Base-by-base conservation (phyloP, 2,329 filamentous ascomycete species). In the Arthrobotrys megalospora region DNA sequence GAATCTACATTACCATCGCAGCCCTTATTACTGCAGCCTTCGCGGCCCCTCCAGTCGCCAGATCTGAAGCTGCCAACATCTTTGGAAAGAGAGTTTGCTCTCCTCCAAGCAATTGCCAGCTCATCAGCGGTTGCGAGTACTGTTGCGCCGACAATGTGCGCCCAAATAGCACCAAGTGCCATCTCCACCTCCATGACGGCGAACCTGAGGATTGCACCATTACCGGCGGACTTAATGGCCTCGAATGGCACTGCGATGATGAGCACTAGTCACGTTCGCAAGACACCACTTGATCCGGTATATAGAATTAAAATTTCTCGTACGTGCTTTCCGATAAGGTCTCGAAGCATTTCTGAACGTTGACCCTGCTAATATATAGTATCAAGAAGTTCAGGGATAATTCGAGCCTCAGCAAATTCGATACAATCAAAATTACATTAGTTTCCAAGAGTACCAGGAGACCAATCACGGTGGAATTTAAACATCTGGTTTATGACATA, bases 171-270 rank as follows among this genome's bases (percentile, higher is more conserved):
- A 36, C 19, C 8, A n/a, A 11, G 14, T 60, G 55, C 36, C 55
- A 60, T 28, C 55, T 60, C n/a, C 55, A 60, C 24, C 55, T 60
- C 36, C 55, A 60, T 11, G 36, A 60, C 7, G 55, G 55, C 11
- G 55, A 60, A 11, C 34, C 55, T 6, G 55, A 60, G 11, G 55
- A 60, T 34, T 60, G 55, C 24, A 60, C 36, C 19, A 11, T 48
- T 24, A 19, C 19, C 34, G 36, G 12, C 5, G 55, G 55, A 0
- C 16, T 28, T 28, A 10, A 19, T 11, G 55, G 55, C 24, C 12
- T 60, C 19, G 55, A 60, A n/a, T 60, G 55, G 55, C 55, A 60
- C 36, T 60, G 55, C 19, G 55, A 60, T 11, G 36, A 43, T 11
- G 34, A 60, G 11, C 34, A 60, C 55, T 38, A 41, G 16, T 28